Conservation (phyloP, 805 yeast species). For the Candida chauliodis region DNA sequence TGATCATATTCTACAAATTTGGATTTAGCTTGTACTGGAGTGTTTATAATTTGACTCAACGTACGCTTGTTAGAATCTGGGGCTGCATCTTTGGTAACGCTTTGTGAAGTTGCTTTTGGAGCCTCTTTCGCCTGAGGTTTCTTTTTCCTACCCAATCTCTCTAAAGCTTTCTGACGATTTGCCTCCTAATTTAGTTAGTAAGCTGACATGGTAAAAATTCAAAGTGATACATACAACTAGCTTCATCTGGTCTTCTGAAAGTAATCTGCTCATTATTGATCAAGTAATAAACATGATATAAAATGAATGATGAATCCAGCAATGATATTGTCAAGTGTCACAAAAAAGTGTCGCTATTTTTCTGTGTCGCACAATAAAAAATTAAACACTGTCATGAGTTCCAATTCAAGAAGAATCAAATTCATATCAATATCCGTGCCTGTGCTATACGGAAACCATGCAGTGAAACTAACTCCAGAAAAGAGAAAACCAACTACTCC, state of each 20-base stretch:
- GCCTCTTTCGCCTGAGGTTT: background rate
- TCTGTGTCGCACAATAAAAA: constrained; percentile 12
- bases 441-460: constrained; percentile 38
- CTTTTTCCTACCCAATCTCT: constrained; percentile 38
- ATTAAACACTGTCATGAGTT: constrained; percentile 13
- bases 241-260: constrained; percentile 32
- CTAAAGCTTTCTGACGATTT: constrained; percentile 60
- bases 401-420: constrained; percentile 22
- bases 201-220: too few species aligned
- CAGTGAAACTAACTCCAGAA: constrained; percentile 34
- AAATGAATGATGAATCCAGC: background rate
- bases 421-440: constrained; percentile 42
- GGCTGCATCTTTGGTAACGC: too few species aligned
- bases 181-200: constrained; percentile 61
- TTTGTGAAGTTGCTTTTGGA: constrained; percentile 1
- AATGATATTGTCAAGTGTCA: background rate
- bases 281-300: background rate
- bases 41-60: constrained; percentile 8
- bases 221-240: constrained; percentile 32
- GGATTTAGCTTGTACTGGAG: constrained; percentile 9
- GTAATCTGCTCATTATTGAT: constrained; percentile 12
- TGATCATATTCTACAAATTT: constrained; percentile 9
- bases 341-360: too few species aligned
- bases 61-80: constrained; percentile 4
- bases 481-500: constrained; percentile 47